Evolutionary conservation across 345 rosid genomes (phyloP).

Genomic region (Nasturtium officinale): DNA sequence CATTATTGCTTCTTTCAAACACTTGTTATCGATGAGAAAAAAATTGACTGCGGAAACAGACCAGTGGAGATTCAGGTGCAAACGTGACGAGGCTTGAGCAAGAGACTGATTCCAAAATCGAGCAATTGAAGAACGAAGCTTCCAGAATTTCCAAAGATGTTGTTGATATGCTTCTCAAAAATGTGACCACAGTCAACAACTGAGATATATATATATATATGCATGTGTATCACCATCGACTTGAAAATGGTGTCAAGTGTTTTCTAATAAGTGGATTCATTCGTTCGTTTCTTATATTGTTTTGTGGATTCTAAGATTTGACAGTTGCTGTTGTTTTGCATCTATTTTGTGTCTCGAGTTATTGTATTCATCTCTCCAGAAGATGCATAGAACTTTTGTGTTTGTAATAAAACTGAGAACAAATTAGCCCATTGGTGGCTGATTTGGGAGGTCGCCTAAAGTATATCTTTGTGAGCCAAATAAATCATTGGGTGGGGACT

Average conservation of each 20-base stretch:
- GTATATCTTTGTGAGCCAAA: background rate
- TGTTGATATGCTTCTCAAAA: slow-evolving; percentile 64
- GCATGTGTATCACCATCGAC: too few species aligned
- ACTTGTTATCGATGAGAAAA: slow-evolving; percentile 15
- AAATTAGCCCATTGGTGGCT: slow-evolving; percentile 1
- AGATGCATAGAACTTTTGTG: background rate
- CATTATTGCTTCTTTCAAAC: background rate
- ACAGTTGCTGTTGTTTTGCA: slow-evolving; percentile 4
- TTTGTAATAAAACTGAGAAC: slow-evolving; percentile 36
- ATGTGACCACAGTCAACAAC: slow-evolving; percentile 53
- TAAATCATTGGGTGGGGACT: background rate
- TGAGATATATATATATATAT: slow-evolving; percentile 16
- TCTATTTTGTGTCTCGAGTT: background rate
- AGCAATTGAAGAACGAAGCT: slow-evolving; percentile 60
- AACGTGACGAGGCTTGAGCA: slow-evolving; percentile 83
- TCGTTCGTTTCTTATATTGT: slow-evolving; percentile 8
- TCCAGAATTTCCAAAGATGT: slow-evolving; percentile 61
- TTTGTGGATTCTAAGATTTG: background rate
- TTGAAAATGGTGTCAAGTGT: slow-evolving; percentile 20
- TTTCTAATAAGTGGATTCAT: background rate
- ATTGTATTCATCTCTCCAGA: slow-evolving; percentile 16
- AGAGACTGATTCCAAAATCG: slow-evolving; percentile 72
- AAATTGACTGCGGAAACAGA: slow-evolving; percentile 49
- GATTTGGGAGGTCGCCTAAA: background rate
- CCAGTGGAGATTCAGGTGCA: slow-evolving; percentile 85